Conservation (phyloP, 192 early-diverging fungal species). For the Pilobolus umbonatus region DNA sequence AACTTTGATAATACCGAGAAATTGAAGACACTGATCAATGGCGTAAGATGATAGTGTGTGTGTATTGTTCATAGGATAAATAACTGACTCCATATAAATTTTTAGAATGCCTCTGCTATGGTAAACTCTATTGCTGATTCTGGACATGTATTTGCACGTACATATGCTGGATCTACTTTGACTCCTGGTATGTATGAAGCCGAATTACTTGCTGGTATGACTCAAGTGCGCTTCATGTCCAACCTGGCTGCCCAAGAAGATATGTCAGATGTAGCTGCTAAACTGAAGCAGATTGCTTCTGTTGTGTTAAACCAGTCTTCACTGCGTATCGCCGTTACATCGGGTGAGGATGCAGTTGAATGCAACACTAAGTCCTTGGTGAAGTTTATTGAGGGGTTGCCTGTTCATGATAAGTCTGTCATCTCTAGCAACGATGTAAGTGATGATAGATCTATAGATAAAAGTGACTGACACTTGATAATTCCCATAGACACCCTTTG, state of each 20-base stretch:
- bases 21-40: conserved; percentile 70
- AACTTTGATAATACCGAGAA: conserved; percentile 68
- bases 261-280: conserved; percentile 53
- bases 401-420: conserved; percentile 7
- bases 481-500: conserved; percentile 36
- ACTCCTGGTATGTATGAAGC: conserved; percentile 47
- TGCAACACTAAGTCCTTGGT: conserved; percentile 39
- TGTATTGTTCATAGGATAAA: too few species aligned
- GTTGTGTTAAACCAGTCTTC: conserved; percentile 43
- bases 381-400: conserved; percentile 39
- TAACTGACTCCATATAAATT: not conserved
- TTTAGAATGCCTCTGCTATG: conserved; percentile 61
- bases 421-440: conserved; percentile 6
- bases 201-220: conserved; percentile 54
- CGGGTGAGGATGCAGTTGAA: conserved; percentile 45
- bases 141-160: conserved; percentile 80
- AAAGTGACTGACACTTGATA: not conserved
- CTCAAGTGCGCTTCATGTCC: conserved; percentile 80
- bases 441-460: not conserved
- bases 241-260: conserved; percentile 62
- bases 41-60: conserved; percentile 29
- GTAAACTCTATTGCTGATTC: conserved; percentile 76
- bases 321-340: conserved; percentile 47
- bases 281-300: conserved; percentile 47
- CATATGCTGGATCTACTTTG: conserved; percentile 59